Evolutionary conservation across 139 green algal species (phyloP), one percentile per base, ranked within the genome.

Genomic region (Chlamydomonas schloesseri): DNA sequence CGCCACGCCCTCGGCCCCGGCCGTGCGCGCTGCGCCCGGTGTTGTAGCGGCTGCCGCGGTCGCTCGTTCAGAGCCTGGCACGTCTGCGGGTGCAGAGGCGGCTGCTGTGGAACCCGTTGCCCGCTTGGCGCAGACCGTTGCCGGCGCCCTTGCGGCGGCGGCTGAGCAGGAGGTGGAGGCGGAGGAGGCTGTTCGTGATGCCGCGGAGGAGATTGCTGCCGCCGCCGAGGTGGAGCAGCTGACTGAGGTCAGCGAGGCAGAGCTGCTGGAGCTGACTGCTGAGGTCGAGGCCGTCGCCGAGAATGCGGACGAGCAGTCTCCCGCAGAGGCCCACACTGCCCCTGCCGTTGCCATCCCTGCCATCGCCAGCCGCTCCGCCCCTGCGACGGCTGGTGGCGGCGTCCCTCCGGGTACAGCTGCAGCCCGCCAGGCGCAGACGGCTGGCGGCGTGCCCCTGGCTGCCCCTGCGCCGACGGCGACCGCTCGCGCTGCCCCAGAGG

Each of bases 1-100:
- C 33, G 79, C 79, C 42, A 85, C 47, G 47, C 79, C 79, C 31
- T 69, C 64, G 2, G 50, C 79, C 10, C 79, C 79, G 3, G 79
- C 79, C 5, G 67, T 85, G 4, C 31, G 67, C 29, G 79, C n/a
- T 23, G 47, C 47, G 11, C 4, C 26, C 71, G 71, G n/a, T 14
- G 26, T 23, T 23, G 60, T 31, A 4, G 60, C 60, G 24, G 60
- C 55, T 60, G 42, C 42, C 8, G 42, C 42, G 42, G 42, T 11
- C 2, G 55, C 55, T 18, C 55, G 55, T 11, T 60, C 55, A 60
- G 55, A 60, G 18, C 55, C 55, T 24, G 55, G 6, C 24, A 23
- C 26, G 17, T 14, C 62, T 69, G 26, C 26, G 2, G 26, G 13
- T 34, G 64, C 64, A 42, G 24, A n/a, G 60, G 60, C 23, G 9